Percentiles rank a stretch among this genome's conserved stretches.
phyloP scores from a whole-genome alignment of 257 asterid genomes.

The Fraxinus pennsylvanica region DNA sequence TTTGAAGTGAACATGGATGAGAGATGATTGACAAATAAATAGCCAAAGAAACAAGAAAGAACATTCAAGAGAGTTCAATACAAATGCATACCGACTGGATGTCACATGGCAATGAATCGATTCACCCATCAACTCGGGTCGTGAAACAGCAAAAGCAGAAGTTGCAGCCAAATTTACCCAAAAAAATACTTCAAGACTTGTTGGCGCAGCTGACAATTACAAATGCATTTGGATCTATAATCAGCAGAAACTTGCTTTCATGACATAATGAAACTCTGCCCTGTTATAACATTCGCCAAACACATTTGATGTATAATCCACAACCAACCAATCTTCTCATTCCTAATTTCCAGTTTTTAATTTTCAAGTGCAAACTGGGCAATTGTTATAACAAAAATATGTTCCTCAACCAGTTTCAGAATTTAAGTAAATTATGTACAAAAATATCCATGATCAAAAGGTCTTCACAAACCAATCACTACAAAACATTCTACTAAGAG shows the following conservation, averaged over 20 bases:
- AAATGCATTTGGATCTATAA: not conserved
- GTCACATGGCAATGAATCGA: not conserved
- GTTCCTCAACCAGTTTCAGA: constrained; percentile 15
- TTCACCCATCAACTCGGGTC: not conserved
- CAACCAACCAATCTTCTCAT: not conserved
- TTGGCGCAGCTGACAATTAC: not conserved
- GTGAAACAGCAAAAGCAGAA: not conserved
- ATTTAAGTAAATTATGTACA: constrained; percentile 27
- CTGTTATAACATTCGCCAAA: not conserved
- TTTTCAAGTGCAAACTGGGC: not conserved
- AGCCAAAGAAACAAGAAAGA: not conserved
- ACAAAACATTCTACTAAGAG: constrained; percentile 14
- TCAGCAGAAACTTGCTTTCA: not conserved
- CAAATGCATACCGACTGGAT: not conserved
- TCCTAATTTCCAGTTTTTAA: not conserved
- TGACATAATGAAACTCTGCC: not conserved
- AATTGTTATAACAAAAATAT: not conserved
- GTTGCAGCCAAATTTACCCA: not conserved
- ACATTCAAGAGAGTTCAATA: not conserved
- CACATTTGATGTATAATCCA: not conserved
- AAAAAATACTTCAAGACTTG: not conserved
- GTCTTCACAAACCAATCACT: constrained; percentile 3
- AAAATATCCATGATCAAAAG: constrained; percentile 19
- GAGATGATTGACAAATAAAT: not conserved
- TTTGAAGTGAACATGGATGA: not conserved